Base-by-base conservation (phyloP, 2,329 filamentous ascomycete species). In the Diaporthe vexans region DNA sequence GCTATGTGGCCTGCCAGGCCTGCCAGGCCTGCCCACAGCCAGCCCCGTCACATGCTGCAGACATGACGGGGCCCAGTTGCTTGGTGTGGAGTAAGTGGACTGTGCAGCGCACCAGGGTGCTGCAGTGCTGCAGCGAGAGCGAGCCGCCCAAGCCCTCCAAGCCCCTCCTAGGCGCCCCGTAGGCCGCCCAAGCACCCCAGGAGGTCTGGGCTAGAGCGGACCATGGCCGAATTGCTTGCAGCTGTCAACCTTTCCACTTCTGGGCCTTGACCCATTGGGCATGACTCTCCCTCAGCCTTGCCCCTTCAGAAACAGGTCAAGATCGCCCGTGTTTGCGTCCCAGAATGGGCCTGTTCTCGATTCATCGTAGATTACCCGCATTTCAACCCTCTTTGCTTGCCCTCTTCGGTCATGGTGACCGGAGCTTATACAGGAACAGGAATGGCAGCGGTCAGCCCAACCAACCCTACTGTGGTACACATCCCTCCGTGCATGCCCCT, bases 401-500 rank as follows among this genome's bases (percentile, higher is more conserved):
- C 68, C 17, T 56, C 56, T 57, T 58, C 37, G 52, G 68, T 59
- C 52, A 48, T 71, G 51, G 52, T 58, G 48, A 43, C 43, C 58
- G 61, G 48, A n/a, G 51, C 46, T 59, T 70, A 54, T 33, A 69
- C 68, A 74, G 74, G 68, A 75, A 72, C 72, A 74, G 72, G 74
- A 74, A 75, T 72, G 72, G 74, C 51, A 73, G 67, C 72, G 46
- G 46, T 24, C 63, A 54, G 33, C 63, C 33, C 63, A 35, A 57
- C 33, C 63, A 35, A 57, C 72, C 56, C 40, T 43, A 43, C 40
- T 43, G 40, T 43, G 40, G 40, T 7, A 15, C 40, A 63, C 43
- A 43, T 52, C 43, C 58, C 58, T 61, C 59, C 33, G 33, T 58
- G 33, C 56, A n/a, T 37, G 33, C 56, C 56, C 56, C 56, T n/a